phyloP scores from a whole-genome alignment of 2,329 filamentous ascomycete species.

The Daldinia eschscholtzii region DNA sequence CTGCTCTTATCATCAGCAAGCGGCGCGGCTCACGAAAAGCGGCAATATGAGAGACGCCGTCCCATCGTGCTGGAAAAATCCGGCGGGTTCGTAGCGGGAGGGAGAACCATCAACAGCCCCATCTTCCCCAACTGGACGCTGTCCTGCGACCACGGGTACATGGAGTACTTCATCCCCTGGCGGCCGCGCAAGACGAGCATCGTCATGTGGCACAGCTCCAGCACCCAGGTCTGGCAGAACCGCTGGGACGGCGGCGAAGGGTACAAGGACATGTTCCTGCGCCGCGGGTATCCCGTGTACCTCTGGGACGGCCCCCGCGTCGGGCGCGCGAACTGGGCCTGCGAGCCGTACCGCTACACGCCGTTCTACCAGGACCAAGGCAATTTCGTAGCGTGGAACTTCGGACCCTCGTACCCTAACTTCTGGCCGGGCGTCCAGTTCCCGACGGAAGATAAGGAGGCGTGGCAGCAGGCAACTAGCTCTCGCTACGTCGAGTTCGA shows the following conservation, averaged over 20 bases:
- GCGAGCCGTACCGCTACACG: conserved; percentile 49
- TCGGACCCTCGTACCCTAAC: conserved; percentile 50
- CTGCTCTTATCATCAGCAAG: conserved; percentile 8
- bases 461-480: conserved; percentile 54
- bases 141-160: conserved; percentile 56
- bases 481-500: conserved; percentile 55
- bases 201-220: conserved; percentile 57
- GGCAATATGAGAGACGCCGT: conserved; percentile 21
- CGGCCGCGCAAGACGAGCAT: conserved; percentile 52
- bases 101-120: conserved; percentile 51
- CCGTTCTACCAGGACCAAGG: conserved; percentile 53
- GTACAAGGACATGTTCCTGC: conserved; percentile 57
- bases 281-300: conserved; percentile 55
- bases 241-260: conserved; percentile 56
- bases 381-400: conserved; percentile 55
- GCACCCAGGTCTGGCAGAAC: conserved; percentile 56
- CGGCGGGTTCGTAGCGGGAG: conserved; percentile 54
- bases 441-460: conserved; percentile 49
- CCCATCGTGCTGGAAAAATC: conserved; percentile 50
- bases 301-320: conserved; percentile 56
- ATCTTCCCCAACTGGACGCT: conserved; percentile 50
- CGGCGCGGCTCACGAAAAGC: conserved; percentile 2
- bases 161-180: conserved; percentile 57
- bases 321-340: conserved; percentile 56
- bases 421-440: conserved; percentile 56